Base-by-base conservation (phyloP, 805 yeast genomes). In the Wickerhamiella bombiphila region DNA sequence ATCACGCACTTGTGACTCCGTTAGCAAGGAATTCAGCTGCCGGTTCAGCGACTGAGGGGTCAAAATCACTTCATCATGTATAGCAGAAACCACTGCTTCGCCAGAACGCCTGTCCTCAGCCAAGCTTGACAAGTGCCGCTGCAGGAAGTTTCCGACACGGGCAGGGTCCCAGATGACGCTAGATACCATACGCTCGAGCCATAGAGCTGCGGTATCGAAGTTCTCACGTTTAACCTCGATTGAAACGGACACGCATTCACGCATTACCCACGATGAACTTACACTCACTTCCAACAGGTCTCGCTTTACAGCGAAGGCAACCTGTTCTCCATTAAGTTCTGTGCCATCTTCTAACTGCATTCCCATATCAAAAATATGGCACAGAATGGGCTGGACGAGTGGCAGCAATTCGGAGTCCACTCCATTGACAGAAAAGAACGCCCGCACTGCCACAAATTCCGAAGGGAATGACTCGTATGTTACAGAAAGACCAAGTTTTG, bases 381-480 rank as follows among this genome's bases (percentile, higher is more conserved):
- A 72, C 41, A 76, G 64, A 7, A 86, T 53, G 7, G 70, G 55
- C 16, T 75, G 73, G 44, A 81, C 63, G 41, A 78, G 76, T 2
- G 80, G 78, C 37, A 85, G 60, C 13, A 76, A 59, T 2, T 59
- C 51, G 19, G 66, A 60, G 36, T 69, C 76, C 17, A 73, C 63
- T 33, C 50, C 64, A 32, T 60, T 66, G 1, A 81, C 70, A 7
- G 76, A 70, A 52, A 80, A 55, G 26, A 76, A 55, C 28, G 82
- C 53, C 41, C 74, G 71, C 16, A 85, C 64, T 11, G 79, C 72
- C 25, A 81, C 71, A 53, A 88, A 91, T 50, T 80, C 76, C 1
- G 95, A 80, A 38, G 75, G 69, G 52, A 72, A 77, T 45, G 77
- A 72, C 56, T 91, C 96, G 48, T 80, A 68, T 52, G 83, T 91